Conservation (phyloP, 306 rosid genomes). For the Rosa rugosa region DNA sequence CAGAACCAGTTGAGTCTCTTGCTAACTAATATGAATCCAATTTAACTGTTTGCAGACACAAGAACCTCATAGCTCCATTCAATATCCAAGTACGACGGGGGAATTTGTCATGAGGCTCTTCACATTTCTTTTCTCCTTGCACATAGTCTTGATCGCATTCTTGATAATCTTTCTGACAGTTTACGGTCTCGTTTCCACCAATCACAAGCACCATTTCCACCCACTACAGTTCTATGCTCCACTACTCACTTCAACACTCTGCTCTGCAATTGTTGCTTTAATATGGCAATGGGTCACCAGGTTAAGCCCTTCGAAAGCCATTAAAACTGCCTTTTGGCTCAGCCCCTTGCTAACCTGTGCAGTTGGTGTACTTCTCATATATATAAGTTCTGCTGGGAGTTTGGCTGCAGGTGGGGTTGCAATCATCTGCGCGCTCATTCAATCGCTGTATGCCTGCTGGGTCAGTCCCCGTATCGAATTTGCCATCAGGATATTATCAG, state of each 20-base stretch:
- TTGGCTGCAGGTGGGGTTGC: slow-evolving; percentile 46
- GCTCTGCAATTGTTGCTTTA: slow-evolving; percentile 53
- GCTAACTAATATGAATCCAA: neutral
- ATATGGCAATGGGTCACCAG: slow-evolving; percentile 53
- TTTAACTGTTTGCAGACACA: slow-evolving; percentile 35
- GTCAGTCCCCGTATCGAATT: slow-evolving; percentile 48
- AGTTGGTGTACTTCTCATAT: slow-evolving; percentile 42
- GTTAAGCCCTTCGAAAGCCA: slow-evolving; percentile 44
- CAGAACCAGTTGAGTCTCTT: neutral
- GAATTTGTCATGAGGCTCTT: slow-evolving; percentile 31
- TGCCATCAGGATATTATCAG: slow-evolving; percentile 42
- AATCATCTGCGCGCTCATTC: slow-evolving; percentile 42
- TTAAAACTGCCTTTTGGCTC: slow-evolving; percentile 55
- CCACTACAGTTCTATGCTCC: slow-evolving; percentile 63
- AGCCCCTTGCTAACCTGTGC: slow-evolving; percentile 56
- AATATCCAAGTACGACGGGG: neutral
- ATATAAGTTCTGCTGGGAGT: slow-evolving; percentile 37
- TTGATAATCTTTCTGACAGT: slow-evolving; percentile 39
- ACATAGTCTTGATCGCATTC: slow-evolving; percentile 38
- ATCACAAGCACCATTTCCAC: slow-evolving; percentile 52
- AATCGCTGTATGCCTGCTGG: slow-evolving; percentile 73
- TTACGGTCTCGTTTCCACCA: slow-evolving; percentile 34
- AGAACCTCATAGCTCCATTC: slow-evolving; percentile 30
- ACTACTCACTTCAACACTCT: slow-evolving; percentile 40
- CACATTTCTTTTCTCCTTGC: slow-evolving; percentile 42